Base-by-base conservation (phyloP, 257 asterid species). In the Avicennia marina region DNA sequence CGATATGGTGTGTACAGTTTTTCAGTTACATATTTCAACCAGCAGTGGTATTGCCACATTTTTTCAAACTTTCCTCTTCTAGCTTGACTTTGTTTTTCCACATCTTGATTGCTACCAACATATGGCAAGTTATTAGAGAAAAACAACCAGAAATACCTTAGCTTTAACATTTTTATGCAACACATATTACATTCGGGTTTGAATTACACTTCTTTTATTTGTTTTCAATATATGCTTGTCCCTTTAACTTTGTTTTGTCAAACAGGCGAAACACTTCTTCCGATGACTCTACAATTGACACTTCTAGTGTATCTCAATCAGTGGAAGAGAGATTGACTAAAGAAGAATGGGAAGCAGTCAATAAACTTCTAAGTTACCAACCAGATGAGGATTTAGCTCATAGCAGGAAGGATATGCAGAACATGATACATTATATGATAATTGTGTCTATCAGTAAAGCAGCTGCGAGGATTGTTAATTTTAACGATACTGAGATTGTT, bases 271-370 rank as follows among this genome's bases (percentile, higher is more conserved):
- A 73, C 72, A 64, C 84, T 70, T 52, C 95, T 7, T 77, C 58
- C 56, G 95, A 88, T 61, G 80, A 68, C 52, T 72, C 88, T 65
- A 70, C 47, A 49, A 63, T 64, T 13, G 81, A 79, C 59, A 43
- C 82, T 66, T 67, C 96, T 53, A 68, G 68, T 69, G 90, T 65
- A 59, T 75, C 88, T 60, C 80, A 60, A 49, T 65, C 84, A 0
- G 85, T 73, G 70, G 91, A 93, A 74, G 97, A 89, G 62, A 70
- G 78, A 62, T 69, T 93, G 78, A 88, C 95, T 36, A 89, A 81
- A 75, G 98, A 93, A 73, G 97, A 93, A 73, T 93, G 97, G 97
- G 95, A 86, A 68, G 96, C 97, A 31, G 89, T 93, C 64, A 93
- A 93, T 74, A 93, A 89, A 54, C 72, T 93, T 58, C 81, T 93